Percentiles rank a stretch among this genome's conserved stretches.
phyloP scores from a whole-genome alignment of 164 flowering plant species.

The Berberis thunbergii region DNA sequence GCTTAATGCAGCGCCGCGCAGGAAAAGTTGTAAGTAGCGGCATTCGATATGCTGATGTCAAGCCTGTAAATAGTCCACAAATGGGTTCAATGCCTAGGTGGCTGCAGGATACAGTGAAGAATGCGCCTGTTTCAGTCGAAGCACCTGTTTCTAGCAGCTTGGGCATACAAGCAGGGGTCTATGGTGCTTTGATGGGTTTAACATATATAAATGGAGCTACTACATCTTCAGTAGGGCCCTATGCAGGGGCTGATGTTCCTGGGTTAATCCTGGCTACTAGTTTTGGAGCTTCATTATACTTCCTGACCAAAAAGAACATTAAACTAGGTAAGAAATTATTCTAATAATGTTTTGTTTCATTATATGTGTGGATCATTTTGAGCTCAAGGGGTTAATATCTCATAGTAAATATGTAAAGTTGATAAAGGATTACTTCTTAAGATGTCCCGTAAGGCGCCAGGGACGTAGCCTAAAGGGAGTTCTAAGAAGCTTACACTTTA shows the following conservation, averaged over 20 bases:
- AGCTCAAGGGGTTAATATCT: not conserved
- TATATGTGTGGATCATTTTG: not conserved
- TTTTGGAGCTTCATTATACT: conserved; percentile 87
- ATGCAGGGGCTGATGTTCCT: conserved; percentile 81
- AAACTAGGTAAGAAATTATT: conserved; percentile 49
- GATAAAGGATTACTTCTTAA: too few relatives aligned
- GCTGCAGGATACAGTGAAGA: conserved; percentile 54
- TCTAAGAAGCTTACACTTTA: too few relatives aligned
- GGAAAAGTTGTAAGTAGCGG: conserved; percentile 70
- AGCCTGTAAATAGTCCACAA: conserved; percentile 37
- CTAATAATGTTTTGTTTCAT: not conserved
- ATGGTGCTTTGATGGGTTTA: conserved; percentile 75
- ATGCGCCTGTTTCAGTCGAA: conserved; percentile 55
- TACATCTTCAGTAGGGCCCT: conserved; percentile 27
- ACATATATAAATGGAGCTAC: conserved; percentile 72
- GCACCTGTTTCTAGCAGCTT: conserved; percentile 50
- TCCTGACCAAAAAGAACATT: conserved; percentile 74
- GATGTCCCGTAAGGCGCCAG: too few relatives aligned
- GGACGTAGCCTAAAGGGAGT: too few relatives aligned
- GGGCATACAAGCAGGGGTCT: conserved; percentile 79
- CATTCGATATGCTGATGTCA: conserved; percentile 85
- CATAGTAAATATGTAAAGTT: too few relatives aligned
- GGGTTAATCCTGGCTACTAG: conserved; percentile 81
- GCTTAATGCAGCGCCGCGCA: conserved; percentile 69
- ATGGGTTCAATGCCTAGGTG: conserved; percentile 63